These are phyloP conservation scores for Lactarius sp. DNA, from an alignment of 768 basidiomycete species.

Conservation along the genomic window DNA sequence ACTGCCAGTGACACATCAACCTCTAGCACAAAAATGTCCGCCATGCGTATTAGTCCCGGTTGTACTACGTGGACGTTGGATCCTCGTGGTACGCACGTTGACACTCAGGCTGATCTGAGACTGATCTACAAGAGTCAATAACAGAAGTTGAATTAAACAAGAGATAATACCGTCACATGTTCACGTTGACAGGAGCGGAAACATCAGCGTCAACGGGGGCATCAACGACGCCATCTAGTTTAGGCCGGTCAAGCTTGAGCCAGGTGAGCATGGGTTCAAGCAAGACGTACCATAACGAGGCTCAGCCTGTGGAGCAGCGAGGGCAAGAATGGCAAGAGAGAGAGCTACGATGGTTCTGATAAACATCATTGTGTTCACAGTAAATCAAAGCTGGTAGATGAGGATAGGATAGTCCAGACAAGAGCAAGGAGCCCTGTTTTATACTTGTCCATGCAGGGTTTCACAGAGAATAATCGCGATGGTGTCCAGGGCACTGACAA, in stretches of 20 bases:
- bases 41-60: background rate
- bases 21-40: background rate
- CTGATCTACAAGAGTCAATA: no score
- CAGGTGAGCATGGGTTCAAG: background rate
- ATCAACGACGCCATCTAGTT: no score
- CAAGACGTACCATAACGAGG: background rate
- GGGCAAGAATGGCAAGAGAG: background rate
- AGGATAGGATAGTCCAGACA: no score
- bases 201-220: accelerated
- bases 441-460: no score
- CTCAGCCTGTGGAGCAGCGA: background rate
- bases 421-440: no score
- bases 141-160: background rate
- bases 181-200: no score
- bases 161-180: background rate
- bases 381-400: background rate
- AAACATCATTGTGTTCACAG: background rate
- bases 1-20: no score
- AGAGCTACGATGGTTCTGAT: background rate
- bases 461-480: no score
- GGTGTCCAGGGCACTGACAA: no score
- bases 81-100: background rate
- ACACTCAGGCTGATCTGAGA: no score
- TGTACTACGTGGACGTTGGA: background rate
- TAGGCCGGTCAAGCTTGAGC: background rate